Percentiles rank a stretch among this genome's conserved stretches.
Conservation (phyloP, 345 rosid genomes). For the Microcos paniculata region DNA sequence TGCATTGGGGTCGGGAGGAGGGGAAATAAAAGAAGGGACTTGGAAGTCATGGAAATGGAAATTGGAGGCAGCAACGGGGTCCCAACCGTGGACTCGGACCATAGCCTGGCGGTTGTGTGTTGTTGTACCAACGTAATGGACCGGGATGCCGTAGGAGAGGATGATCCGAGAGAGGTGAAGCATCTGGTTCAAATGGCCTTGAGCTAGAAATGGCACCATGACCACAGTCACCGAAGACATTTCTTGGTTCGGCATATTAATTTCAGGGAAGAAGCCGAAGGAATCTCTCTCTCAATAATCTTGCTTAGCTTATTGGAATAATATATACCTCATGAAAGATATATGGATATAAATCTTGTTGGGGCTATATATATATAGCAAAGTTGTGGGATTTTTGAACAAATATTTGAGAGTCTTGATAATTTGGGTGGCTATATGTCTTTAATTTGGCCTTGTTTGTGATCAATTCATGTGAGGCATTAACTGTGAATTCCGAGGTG, state of each 20-base stretch:
- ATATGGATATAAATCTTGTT: not conserved
- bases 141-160: conserved; percentile 33
- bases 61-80: conserved; percentile 5
- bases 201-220: conserved; percentile 58
- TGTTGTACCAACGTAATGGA: conserved; percentile 42
- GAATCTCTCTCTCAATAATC: not conserved
- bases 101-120: conserved; percentile 46
- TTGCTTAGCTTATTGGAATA: not conserved
- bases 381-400: no score
- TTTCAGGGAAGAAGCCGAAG: not conserved
- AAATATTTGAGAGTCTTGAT: no score
- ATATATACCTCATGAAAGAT: not conserved
- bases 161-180: conserved; percentile 50
- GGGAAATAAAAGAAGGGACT: conserved; percentile 32
- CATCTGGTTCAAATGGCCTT: conserved; percentile 59
- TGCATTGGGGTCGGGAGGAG: conserved; percentile 33
- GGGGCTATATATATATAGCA: not conserved
- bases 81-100: conserved; percentile 37
- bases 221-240: conserved; percentile 28
- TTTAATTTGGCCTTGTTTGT: no score
- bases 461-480: no score
- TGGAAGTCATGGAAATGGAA: conserved; percentile 40
- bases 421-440: no score
- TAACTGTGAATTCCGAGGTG: no score
- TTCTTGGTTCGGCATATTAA: conserved; percentile 3